Evolutionary conservation across 106 monocot genomes (phyloP).

Genomic region (Acorus calamus): DNA sequence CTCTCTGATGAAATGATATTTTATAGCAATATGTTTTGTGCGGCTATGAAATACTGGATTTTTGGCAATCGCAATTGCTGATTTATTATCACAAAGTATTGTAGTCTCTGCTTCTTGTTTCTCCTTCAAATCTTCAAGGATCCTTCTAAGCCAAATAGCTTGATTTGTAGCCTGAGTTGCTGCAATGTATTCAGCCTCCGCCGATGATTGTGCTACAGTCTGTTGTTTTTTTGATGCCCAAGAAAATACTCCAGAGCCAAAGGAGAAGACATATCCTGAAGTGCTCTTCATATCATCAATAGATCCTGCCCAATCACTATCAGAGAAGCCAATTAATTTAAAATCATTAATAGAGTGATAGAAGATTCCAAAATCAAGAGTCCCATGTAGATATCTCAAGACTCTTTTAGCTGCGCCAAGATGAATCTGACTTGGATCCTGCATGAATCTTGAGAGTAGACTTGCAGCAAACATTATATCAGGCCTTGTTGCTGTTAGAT

Average conservation of each 20-base stretch:
- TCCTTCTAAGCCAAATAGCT: constrained; percentile 1
- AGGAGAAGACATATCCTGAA: neutral
- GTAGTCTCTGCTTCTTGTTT: neutral
- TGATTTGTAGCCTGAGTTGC: neutral
- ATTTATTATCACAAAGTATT: constrained; percentile 4
- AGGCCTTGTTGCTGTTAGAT: neutral
- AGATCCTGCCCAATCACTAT: constrained; percentile 7
- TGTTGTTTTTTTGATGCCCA: constrained; percentile 6
- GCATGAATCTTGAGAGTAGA: constrained; percentile 5
- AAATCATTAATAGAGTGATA: neutral
- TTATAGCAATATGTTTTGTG: too few relatives aligned
- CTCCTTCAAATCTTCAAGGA: neutral
- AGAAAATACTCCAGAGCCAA: neutral
- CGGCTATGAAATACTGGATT: neutral
- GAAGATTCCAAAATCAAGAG: neutral
- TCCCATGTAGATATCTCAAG: neutral
- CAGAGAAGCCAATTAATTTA: neutral
- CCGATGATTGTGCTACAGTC: neutral
- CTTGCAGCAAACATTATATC: constrained; percentile 1
- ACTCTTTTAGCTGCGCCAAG: neutral
- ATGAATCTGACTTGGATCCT: neutral
- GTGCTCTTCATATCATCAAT: constrained; percentile 8
- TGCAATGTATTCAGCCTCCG: constrained; percentile 3
- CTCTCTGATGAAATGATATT: too few relatives aligned
- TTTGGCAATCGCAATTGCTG: constrained; percentile 2